Evolutionary conservation across 306 rosid species (phyloP).

Genomic region (Quercus glauca): DNA sequence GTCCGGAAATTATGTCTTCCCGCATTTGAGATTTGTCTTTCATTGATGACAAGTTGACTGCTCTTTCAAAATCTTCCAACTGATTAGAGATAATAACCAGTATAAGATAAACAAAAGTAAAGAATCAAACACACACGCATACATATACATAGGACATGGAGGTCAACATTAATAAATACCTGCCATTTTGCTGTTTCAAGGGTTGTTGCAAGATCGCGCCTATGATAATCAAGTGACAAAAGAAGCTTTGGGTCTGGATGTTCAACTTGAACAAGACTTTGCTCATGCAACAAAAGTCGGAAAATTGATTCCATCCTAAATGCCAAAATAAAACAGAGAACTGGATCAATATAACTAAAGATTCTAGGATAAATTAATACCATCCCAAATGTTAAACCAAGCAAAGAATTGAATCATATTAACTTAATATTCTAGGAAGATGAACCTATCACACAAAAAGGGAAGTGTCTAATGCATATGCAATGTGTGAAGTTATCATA

Average conservation of each 20-base stretch:
- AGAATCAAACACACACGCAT: neutral
- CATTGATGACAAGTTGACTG: conserved; percentile 26
- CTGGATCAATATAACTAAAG: neutral
- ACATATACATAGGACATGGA: neutral
- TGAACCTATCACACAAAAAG: neutral
- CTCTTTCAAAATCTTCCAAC: conserved; percentile 51
- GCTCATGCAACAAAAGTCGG: conserved; percentile 34
- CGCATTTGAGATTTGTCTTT: conserved; percentile 17
- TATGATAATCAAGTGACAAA: conserved; percentile 28
- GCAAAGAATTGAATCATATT: neutral
- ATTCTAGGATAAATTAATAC: conserved; percentile 18
- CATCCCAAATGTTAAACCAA: conserved; percentile 23
- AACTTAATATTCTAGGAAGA: neutral
- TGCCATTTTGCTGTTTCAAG: conserved; percentile 43
- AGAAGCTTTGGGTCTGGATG: conserved; percentile 24
- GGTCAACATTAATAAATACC: conserved; percentile 7
- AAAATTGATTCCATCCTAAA: conserved; percentile 40
- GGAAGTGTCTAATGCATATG: neutral
- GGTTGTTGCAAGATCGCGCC: conserved; percentile 40
- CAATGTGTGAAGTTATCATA: neutral
- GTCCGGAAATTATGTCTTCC: conserved; percentile 31
- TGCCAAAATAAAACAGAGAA: neutral
- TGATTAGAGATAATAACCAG: conserved; percentile 12
- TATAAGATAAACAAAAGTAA: neutral
- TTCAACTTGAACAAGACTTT: conserved; percentile 24